phyloP scores from a whole-genome alignment of 768 basidiomycete genomes.

The Guyanaporus albipodus region DNA sequence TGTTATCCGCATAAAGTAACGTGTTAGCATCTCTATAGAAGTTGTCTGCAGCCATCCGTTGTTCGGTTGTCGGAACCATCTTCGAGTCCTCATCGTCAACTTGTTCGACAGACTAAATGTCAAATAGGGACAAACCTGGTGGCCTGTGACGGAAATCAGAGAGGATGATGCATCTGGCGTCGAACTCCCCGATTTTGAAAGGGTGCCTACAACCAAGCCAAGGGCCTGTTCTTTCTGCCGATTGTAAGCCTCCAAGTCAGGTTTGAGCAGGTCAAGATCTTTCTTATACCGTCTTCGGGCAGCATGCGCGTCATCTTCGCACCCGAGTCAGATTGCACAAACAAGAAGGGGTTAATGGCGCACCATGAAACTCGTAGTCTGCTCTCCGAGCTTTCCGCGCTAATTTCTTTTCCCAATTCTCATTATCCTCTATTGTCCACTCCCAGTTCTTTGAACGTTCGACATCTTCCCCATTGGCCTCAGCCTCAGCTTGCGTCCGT shows the following conservation, averaged over 20 bases:
- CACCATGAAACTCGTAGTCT: conserved; percentile 91
- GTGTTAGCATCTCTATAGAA: conserved; percentile 94
- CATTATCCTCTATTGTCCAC: conserved; percentile 30
- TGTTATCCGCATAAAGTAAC: conserved; percentile 90
- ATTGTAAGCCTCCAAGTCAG: conserved; percentile 84
- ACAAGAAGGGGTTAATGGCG: conserved; percentile 19
- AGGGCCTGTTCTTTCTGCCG: conserved; percentile 83
- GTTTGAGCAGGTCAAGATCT: conserved; percentile 83
- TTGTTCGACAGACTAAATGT: neutral
- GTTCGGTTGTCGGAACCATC: conserved; percentile 53
- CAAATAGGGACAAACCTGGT: conserved; percentile 32
- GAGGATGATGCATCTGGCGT: conserved; percentile 31
- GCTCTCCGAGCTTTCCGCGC: conserved; percentile 79
- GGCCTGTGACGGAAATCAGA: conserved; percentile 43
- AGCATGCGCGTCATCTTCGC: conserved; percentile 81
- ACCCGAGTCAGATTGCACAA: neutral
- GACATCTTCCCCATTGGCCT: conserved; percentile 92
- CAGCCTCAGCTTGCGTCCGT: conserved; percentile 81
- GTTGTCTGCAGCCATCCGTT: conserved; percentile 69
- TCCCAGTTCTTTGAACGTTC: conserved; percentile 96
- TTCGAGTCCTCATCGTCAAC: conserved; percentile 24
- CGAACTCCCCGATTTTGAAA: conserved; percentile 40
- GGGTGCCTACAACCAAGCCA: conserved; percentile 66
- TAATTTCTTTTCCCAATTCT: conserved; percentile 45
- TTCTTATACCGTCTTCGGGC: conserved; percentile 90